These are phyloP conservation scores for Picochlorum sp. DNA, from an alignment of 139 green algal genomes.

Conservation along the genomic window DNA sequence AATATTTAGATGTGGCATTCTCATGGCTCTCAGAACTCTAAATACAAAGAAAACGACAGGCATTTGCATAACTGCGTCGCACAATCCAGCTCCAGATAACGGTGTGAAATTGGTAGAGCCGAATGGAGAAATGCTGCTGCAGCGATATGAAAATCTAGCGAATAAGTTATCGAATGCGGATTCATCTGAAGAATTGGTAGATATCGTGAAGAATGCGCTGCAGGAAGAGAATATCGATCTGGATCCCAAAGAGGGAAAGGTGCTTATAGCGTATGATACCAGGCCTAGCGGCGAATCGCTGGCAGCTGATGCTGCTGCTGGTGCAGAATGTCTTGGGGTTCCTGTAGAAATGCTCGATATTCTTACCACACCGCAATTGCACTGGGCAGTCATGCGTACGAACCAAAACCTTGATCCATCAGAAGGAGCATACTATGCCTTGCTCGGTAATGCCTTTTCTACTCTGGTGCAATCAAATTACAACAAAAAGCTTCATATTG, in stretches of 20 bases:
- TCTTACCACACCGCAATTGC: conserved; percentile 91
- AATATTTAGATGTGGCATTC: conserved; percentile 73
- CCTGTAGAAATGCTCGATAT: conserved; percentile 36
- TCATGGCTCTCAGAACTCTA: conserved; percentile 59
- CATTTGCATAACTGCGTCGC: conserved; percentile 92
- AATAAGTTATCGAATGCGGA: conserved; percentile 56
- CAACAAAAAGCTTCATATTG: conserved; percentile 52
- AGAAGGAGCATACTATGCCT: conserved; percentile 32
- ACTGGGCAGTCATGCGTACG: conserved; percentile 50
- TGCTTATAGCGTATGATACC: conserved; percentile 70
- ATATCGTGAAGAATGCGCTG: conserved; percentile 13
- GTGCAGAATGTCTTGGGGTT: conserved; percentile 40
- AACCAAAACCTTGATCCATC: conserved; percentile 14
- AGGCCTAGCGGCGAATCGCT: conserved; percentile 54
- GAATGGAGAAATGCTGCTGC: conserved; percentile 60
- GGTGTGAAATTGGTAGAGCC: conserved; percentile 93
- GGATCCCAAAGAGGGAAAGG: conserved; percentile 4
- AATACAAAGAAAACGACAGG: conserved; percentile 40
- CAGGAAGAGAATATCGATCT: conserved; percentile 1
- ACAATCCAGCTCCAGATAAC: conserved; percentile 92
- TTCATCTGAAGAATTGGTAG: conserved; percentile 22
- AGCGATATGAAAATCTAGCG: conserved; percentile 44
- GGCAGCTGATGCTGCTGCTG: conserved; percentile 39
- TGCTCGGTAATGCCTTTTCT: conserved; percentile 18
- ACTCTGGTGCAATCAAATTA: conserved; percentile 2